Percentiles rank a stretch among this genome's conserved stretches.
Conservation (phyloP, 139 green algal genomes). For the Diplosphaera chodatii region DNA sequence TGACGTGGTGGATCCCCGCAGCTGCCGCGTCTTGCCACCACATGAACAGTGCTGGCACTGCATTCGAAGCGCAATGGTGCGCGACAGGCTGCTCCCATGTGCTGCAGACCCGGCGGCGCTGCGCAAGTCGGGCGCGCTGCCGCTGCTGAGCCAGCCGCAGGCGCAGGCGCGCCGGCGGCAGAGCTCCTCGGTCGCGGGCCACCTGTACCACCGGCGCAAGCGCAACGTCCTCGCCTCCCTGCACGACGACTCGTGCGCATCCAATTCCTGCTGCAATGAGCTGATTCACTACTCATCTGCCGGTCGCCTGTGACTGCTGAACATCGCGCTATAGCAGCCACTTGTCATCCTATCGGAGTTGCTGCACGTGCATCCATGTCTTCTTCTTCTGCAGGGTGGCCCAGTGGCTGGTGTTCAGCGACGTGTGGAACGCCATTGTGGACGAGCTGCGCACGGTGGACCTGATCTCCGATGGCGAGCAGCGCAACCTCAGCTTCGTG, state of each 20-base stretch:
- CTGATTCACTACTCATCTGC: no score
- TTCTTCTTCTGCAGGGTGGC: conserved; percentile 7
- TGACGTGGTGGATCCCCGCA: no score
- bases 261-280: no score
- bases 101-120: not conserved
- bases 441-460: conserved; percentile 33
- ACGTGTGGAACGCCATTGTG: conserved; percentile 44
- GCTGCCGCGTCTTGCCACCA: no score
- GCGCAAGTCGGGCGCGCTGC: not conserved
- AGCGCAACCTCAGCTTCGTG: conserved; percentile 36
- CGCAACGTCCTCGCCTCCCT: not conserved
- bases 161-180: not conserved
- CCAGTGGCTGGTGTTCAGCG: conserved; percentile 36
- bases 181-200: not conserved
- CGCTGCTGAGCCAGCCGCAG: conserved; percentile 1
- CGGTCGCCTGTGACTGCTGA: no score
- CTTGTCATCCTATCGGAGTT: no score
- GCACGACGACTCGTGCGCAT: not conserved
- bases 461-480: conserved; percentile 29
- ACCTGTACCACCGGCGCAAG: not conserved
- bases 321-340: no score
- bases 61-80: no score
- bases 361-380: no score
- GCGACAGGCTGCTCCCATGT: no score
- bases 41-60: no score